Evolutionary conservation across 176 grass and related monocot species (phyloP).

Genomic region (Aegilops longissima): DNA sequence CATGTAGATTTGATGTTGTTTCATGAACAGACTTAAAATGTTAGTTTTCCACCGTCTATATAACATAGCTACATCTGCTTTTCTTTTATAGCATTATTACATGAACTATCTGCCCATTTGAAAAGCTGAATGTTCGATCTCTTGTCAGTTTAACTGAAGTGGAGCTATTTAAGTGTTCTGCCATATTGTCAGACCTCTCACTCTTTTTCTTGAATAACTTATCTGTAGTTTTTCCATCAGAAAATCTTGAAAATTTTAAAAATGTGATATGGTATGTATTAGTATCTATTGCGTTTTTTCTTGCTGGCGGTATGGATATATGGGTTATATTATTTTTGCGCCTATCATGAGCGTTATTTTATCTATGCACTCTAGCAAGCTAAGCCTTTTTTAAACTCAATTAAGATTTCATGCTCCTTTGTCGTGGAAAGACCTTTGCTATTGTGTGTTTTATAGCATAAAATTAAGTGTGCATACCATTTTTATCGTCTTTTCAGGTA

Average conservation of each 20-base stretch:
- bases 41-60: neutral
- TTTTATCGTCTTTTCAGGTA: slow-evolving; percentile 46
- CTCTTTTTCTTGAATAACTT: neutral
- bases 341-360: neutral
- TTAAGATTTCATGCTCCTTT: neutral
- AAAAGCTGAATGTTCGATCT: neutral
- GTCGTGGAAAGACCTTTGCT: neutral
- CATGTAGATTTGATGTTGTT: neutral
- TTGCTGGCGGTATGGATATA: neutral
- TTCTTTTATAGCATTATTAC: neutral
- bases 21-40: neutral
- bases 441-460: neutral
- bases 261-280: neutral
- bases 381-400: neutral
- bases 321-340: slow-evolving; percentile 12
- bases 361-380: neutral
- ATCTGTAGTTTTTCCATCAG: neutral
- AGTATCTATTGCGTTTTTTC: neutral
- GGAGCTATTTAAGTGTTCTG: neutral
- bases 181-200: neutral
- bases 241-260: neutral
- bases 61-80: neutral
- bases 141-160: neutral
- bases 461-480: neutral
- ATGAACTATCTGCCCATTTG: neutral